Conservation (phyloP, 2,329 filamentous ascomycete species). For the Coniella lustricola region DNA sequence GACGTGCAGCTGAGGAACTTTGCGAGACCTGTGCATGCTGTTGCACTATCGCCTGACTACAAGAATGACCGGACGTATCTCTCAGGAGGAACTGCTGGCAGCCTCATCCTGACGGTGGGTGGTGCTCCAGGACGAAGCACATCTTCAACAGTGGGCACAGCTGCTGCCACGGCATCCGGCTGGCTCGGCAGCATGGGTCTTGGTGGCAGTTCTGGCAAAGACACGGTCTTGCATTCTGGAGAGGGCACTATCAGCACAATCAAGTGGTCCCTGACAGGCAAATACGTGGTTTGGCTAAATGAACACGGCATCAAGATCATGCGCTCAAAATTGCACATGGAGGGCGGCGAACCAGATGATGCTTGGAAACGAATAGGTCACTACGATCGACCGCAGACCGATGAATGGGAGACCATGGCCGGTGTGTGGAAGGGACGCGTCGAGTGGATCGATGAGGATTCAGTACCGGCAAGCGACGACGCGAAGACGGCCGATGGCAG, state of each 20-base stretch:
- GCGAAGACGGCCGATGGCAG: slow-evolving; percentile 28
- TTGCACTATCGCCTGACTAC: slow-evolving; percentile 92
- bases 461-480: slow-evolving; percentile 66
- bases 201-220: slow-evolving; percentile 69
- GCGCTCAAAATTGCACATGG: slow-evolving; percentile 78
- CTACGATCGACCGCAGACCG: slow-evolving; percentile 77
- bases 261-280: slow-evolving; percentile 89
- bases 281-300: slow-evolving; percentile 91
- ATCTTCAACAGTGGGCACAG: slow-evolving; percentile 78
- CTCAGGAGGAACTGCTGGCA: slow-evolving; percentile 83
- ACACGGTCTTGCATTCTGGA: slow-evolving; percentile 81
- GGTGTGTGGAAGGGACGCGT: slow-evolving; percentile 86
- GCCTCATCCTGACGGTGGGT: slow-evolving; percentile 77
- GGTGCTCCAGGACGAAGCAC: slow-evolving; percentile 75
- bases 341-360: slow-evolving; percentile 67
- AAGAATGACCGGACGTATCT: slow-evolving; percentile 83
- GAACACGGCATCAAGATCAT: slow-evolving; percentile 98
- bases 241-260: slow-evolving; percentile 88
- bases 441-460: slow-evolving; percentile 86
- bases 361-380: slow-evolving; percentile 95
- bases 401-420: slow-evolving; percentile 93
- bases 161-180: slow-evolving; percentile 74
- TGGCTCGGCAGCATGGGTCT: slow-evolving; percentile 89
- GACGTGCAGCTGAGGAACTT: slow-evolving; percentile 93
- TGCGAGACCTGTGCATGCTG: slow-evolving; percentile 82